Evolutionary conservation across 2,329 filamentous ascomycete genomes (phyloP).

Genomic region (Didymellaceae sp.): DNA sequence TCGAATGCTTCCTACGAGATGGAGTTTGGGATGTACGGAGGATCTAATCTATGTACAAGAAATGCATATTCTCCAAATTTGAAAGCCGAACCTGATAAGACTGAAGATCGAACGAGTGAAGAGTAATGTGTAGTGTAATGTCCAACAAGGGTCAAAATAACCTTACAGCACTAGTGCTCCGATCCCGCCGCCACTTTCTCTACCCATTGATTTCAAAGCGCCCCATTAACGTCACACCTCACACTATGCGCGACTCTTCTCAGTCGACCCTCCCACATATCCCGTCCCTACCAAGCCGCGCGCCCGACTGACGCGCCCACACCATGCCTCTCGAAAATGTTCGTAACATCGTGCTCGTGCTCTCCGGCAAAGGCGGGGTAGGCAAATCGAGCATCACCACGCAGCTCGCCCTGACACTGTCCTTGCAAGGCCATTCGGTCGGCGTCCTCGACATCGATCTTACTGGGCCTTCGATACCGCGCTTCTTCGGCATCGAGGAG

Average conservation of each 20-base stretch:
- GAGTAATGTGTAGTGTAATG: neutral
- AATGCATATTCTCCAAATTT: slow-evolving; percentile 16
- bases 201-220: slow-evolving; percentile 41
- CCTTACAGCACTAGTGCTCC: slow-evolving; percentile 22
- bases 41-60: slow-evolving; percentile 21
- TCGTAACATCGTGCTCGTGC: slow-evolving; percentile 79
- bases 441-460: slow-evolving; percentile 96
- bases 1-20: slow-evolving; percentile 8
- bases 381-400: slow-evolving; percentile 98
- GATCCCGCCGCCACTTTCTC: slow-evolving; percentile 39
- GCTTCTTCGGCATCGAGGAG: slow-evolving; percentile 88
- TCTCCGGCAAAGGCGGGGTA: slow-evolving; percentile 97
- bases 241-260: slow-evolving; percentile 10
- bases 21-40: slow-evolving; percentile 24
- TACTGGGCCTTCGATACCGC: slow-evolving; percentile 94
- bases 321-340: slow-evolving; percentile 72
- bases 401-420: slow-evolving; percentile 88
- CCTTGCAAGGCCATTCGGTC: slow-evolving; percentile 83
- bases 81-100: neutral
- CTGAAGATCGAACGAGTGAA: neutral
- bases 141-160: slow-evolving; percentile 10
- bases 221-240: slow-evolving; percentile 27
- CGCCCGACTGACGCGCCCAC: slow-evolving; percentile 34
- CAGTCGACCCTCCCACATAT: neutral
- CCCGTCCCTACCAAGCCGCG: neutral